Evolutionary conservation across 768 basidiomycete genomes (phyloP).

Genomic region (Peribolospora kevripleyi): DNA sequence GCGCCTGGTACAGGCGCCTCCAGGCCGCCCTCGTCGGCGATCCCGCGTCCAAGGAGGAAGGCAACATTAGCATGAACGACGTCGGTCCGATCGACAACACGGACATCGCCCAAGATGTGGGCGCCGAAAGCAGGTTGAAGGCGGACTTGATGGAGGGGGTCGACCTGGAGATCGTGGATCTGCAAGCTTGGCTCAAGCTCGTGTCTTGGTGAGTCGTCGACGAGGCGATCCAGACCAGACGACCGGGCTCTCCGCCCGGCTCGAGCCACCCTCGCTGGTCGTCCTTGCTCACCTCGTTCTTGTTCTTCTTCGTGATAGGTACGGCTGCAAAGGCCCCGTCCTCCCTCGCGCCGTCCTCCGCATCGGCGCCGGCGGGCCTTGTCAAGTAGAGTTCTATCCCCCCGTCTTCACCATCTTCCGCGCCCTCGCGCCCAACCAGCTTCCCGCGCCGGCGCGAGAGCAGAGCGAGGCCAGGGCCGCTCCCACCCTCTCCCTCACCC

Average conservation of each 20-base stretch:
- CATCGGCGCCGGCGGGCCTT: conserved; percentile 27
- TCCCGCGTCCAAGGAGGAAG: conserved; percentile 18
- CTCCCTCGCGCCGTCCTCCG: conserved; percentile 44
- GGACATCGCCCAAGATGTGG: conserved; percentile 30
- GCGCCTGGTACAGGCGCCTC: conserved; percentile 53
- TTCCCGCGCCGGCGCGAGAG: conserved; percentile 3
- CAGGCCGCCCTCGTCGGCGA: conserved; percentile 38
- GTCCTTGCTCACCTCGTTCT: neutral
- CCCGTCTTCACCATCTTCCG: conserved; percentile 36
- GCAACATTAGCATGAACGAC: conserved; percentile 18
- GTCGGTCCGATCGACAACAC: conserved; percentile 51
- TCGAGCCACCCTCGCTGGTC: no score
- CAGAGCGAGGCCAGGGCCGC: conserved; percentile 1
- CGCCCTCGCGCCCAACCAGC: conserved; percentile 21
- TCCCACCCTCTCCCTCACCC: conserved; percentile 28
- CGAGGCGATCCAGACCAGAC: neutral
- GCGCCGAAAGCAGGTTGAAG: conserved; percentile 26
- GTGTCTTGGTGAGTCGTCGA: conserved; percentile 35
- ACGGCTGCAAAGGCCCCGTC: conserved; percentile 34
- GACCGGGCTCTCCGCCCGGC: no score
- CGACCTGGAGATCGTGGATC: conserved; percentile 51
- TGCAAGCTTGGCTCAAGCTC: conserved; percentile 43
- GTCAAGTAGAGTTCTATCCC: conserved; percentile 47
- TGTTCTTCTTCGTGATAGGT: conserved; percentile 28
- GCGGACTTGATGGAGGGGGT: conserved; percentile 32